A percentile compares a stretch with the other conserved stretches of the same genome.
These are phyloP conservation scores for Candida taoyuanica DNA, from an alignment of 805 yeast species.

Conservation along the genomic window DNA sequence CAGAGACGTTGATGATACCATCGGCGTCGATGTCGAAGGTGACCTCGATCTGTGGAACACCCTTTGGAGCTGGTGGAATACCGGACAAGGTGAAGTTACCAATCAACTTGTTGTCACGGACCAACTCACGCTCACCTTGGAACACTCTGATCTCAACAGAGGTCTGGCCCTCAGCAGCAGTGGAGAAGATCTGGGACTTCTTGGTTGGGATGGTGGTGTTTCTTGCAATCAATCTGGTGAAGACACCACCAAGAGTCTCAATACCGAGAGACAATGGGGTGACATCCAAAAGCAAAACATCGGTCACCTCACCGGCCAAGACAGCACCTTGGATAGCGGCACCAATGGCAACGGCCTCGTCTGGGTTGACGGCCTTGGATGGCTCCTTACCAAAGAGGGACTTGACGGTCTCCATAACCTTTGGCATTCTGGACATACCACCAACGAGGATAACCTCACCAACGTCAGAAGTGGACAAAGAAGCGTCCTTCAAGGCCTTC, in stretches of 20 bases:
- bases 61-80: constrained; percentile 74
- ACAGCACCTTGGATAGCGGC: constrained; percentile 89
- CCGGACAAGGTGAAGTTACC: constrained; percentile 71
- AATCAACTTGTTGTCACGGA: constrained; percentile 71
- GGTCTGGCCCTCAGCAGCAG: constrained; percentile 82
- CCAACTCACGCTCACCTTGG: constrained; percentile 80
- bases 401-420: constrained; percentile 61
- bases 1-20: constrained; percentile 79
- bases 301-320: constrained; percentile 75
- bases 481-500: constrained; percentile 73
- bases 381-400: constrained; percentile 60
- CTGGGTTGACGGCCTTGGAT: constrained; percentile 75
- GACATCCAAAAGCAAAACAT: constrained; percentile 73
- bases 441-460: constrained; percentile 80
- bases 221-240: constrained; percentile 71
- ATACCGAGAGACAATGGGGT: constrained; percentile 78
- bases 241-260: constrained; percentile 78
- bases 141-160: constrained; percentile 75
- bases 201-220: constrained; percentile 73
- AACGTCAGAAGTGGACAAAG: constrained; percentile 56
- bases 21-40: constrained; percentile 78
- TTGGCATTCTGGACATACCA: constrained; percentile 90
- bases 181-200: constrained; percentile 69
- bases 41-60: constrained; percentile 74
- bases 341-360: constrained; percentile 85